phyloP scores from a whole-genome alignment of 176 grass and related monocot genomes.

The Eragrostis nindensis region DNA sequence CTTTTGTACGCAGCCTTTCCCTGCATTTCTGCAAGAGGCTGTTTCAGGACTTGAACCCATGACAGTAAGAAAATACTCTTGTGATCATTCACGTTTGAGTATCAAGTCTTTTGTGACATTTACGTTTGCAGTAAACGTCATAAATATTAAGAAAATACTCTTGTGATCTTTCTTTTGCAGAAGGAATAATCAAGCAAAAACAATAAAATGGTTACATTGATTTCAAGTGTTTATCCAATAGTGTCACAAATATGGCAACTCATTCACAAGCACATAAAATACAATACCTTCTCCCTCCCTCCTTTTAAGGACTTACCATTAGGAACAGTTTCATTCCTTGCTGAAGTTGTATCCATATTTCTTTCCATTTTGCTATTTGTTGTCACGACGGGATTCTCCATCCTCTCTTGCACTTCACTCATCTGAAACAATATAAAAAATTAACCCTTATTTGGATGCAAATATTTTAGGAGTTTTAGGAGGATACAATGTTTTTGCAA shows the following conservation, averaged over 20 bases:
- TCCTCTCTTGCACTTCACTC: constrained; percentile 46
- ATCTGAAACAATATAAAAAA: constrained; percentile 55
- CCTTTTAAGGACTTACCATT: constrained; percentile 40
- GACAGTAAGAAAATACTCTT: no score
- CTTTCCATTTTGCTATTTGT: constrained; percentile 36
- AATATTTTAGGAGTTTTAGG: no score
- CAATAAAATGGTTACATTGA: background rate
- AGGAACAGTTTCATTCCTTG: constrained; percentile 48
- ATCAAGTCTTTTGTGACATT: no score
- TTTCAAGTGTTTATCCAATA: constrained; percentile 18
- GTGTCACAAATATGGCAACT: background rate
- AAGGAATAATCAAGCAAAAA: constrained; percentile 20
- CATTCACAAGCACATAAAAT: constrained; percentile 28
- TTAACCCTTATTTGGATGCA: no score
- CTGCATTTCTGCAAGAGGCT: no score
- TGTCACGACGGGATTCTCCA: constrained; percentile 35
- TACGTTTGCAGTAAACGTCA: no score
- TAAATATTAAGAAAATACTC: no score
- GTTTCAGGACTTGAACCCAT: no score
- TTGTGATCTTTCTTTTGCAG: background rate
- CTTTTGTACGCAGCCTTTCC: no score
- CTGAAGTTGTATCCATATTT: constrained; percentile 42
- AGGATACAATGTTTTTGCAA: no score
- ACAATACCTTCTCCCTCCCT: background rate
- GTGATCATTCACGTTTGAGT: no score